These are phyloP conservation scores for Penicillium goetzii DNA, from an alignment of 495 filamentous ascomycete species.

Conservation along the genomic window DNA sequence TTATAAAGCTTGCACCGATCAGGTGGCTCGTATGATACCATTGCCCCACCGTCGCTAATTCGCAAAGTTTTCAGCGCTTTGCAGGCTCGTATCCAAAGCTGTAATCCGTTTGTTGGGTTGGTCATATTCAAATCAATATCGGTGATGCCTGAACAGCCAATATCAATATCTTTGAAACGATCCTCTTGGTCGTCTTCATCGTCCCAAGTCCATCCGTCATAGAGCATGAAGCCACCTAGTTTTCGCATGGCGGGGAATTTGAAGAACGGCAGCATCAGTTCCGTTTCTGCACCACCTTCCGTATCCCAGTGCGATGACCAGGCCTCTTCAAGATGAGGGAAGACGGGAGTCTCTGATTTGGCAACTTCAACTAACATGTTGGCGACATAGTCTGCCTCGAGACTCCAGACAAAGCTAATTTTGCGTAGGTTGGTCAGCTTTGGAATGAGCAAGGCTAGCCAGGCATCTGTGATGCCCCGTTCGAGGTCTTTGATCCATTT, in stretches of 20 bases:
- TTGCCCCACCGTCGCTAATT: background rate
- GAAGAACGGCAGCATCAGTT: background rate
- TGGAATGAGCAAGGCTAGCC: conserved; percentile 4
- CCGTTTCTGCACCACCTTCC: background rate
- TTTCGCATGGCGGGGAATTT: background rate
- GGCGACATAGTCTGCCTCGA: background rate
- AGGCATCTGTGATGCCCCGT: background rate
- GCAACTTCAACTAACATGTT: background rate
- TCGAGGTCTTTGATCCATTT: background rate
- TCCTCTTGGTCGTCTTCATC: background rate
- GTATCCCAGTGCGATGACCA: background rate
- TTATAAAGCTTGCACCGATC: background rate
- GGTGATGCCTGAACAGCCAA: conserved; percentile 3
- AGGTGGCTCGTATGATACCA: background rate
- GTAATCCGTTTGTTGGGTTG: background rate
- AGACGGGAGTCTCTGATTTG: background rate
- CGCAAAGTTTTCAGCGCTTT: background rate
- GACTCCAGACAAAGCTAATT: background rate
- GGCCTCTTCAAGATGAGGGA: conserved; percentile 10
- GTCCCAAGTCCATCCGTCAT: background rate
- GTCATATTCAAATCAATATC: background rate
- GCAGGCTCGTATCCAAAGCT: conserved; percentile 2
- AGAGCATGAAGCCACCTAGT: background rate
- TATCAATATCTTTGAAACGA: background rate
- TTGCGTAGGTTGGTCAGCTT: background rate